phyloP scores from a whole-genome alignment of 148 eudicot species.

The Rhododendron williamsianum region DNA sequence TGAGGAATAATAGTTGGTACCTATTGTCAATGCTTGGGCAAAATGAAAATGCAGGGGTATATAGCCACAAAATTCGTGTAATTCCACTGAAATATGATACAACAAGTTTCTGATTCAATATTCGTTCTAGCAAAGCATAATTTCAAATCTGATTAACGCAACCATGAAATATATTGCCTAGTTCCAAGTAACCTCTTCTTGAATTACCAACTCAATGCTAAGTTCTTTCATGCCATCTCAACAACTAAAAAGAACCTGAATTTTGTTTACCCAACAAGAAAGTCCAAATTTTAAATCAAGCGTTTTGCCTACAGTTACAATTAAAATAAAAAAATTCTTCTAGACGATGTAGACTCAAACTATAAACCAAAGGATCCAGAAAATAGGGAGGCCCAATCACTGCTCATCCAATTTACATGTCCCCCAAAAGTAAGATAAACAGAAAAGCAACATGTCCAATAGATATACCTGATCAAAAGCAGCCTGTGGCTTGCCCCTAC shows the following conservation, averaged over 20 bases:
- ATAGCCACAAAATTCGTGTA: neutral
- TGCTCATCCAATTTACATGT: neutral
- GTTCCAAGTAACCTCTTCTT: neutral
- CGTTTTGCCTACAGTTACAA: neutral
- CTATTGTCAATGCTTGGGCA: neutral
- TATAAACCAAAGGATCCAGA: neutral
- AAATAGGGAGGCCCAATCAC: no score
- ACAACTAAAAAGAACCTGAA: neutral
- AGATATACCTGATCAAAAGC: slow-evolving; percentile 36
- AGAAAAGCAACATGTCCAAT: neutral
- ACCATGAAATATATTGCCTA: neutral
- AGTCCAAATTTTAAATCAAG: neutral
- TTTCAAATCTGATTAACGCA: neutral
- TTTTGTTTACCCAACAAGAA: neutral
- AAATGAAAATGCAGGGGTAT: neutral
- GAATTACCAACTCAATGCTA: neutral
- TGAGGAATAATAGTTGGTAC: neutral
- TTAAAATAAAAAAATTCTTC: neutral
- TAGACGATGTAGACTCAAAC: neutral
- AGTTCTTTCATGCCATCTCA: neutral
- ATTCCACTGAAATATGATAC: neutral
- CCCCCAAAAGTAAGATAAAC: neutral
- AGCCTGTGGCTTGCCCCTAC: slow-evolving; percentile 52
- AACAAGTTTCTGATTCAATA: neutral
- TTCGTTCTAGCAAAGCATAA: neutral